A percentile compares a stretch with the other conserved stretches of the same genome.
Evolutionary conservation across 345 rosid genomes (phyloP).

Genomic region (Viola odorata): DNA sequence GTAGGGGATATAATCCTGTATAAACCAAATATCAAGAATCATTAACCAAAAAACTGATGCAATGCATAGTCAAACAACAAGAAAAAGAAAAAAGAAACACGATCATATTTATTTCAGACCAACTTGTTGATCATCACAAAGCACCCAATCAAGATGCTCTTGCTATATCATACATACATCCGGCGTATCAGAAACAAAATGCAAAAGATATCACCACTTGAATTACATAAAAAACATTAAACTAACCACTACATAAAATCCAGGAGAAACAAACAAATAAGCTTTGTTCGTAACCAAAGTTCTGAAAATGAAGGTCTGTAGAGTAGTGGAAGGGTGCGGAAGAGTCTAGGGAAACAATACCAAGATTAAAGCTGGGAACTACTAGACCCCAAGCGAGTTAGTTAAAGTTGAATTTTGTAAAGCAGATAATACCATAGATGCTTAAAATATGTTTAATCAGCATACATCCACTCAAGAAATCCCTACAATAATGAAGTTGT

Average conservation of each 20-base stretch:
- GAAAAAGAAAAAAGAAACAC: not conserved
- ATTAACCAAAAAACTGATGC: not conserved
- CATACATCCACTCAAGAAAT: too few species aligned
- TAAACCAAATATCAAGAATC: constrained; percentile 10
- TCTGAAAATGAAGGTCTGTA: not conserved
- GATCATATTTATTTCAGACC: not conserved
- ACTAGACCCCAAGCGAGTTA: not conserved
- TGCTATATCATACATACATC: not conserved
- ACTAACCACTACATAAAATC: not conserved
- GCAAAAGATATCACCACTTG: not conserved
- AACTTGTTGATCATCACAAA: not conserved
- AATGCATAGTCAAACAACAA: not conserved
- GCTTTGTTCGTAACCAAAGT: not conserved
- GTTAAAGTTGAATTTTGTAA: not conserved
- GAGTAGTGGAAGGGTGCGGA: not conserved
- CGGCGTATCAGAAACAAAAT: not conserved
- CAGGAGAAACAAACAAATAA: not conserved
- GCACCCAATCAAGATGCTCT: not conserved
- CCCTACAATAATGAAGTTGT: not conserved
- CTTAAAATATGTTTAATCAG: too few species aligned
- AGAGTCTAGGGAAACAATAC: not conserved
- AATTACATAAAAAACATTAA: not conserved
- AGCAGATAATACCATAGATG: not conserved
- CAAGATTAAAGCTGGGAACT: not conserved
- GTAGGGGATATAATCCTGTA: constrained; percentile 42